A percentile compares a stretch with the other conserved stretches of the same genome.
Evolutionary conservation across 805 yeast species (phyloP).

Genomic region (Vanderwaltozyma tropicalis): DNA sequence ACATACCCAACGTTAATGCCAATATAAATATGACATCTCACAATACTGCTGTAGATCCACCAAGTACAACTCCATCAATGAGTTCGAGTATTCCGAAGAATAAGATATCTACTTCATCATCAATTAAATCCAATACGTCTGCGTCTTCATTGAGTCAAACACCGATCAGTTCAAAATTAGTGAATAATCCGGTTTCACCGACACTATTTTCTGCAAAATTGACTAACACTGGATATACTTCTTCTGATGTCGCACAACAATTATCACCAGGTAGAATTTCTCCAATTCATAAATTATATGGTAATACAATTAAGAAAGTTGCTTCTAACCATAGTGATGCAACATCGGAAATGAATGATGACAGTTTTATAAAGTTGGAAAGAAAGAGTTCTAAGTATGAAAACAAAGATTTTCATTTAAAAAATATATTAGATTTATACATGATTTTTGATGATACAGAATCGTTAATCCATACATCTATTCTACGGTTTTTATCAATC

Average conservation of each 20-base stretch:
- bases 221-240: neutral
- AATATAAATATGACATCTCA: neutral
- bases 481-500: slow-evolving; percentile 18
- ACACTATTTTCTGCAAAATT: neutral
- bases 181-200: slow-evolving; percentile 1
- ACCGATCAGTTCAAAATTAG: neutral
- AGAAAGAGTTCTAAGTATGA: neutral
- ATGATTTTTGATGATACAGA: slow-evolving; percentile 20
- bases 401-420: slow-evolving; percentile 2
- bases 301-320: neutral
- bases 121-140: neutral
- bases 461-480: slow-evolving; percentile 20
- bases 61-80: neutral
- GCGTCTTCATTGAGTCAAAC: neutral
- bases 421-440: slow-evolving; percentile 18
- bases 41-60: neutral
- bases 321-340: neutral
- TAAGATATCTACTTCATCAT: neutral
- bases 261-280: neutral
- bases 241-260: slow-evolving; percentile 1
- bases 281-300: too few species aligned
- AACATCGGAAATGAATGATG: neutral
- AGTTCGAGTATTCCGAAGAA: slow-evolving; percentile 1
- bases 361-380: neutral
- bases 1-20: too few species aligned